Percentiles rank a stretch among this genome's conserved stretches.
Evolutionary conservation across 306 rosid genomes (phyloP).

Genomic region (Gleditsia sinensis): DNA sequence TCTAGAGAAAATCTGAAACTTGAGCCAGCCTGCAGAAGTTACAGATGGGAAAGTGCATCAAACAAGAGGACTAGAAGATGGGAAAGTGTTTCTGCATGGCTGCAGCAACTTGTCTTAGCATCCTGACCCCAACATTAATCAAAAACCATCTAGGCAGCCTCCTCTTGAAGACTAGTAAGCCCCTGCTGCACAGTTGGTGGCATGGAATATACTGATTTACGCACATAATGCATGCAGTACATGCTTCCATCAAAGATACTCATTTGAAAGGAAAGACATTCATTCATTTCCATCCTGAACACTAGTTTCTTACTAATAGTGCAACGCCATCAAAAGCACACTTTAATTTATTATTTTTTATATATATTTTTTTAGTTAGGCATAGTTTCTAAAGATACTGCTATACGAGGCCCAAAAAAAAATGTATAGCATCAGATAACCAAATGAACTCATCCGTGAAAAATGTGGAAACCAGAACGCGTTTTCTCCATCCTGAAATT

Average conservation of each 20-base stretch:
- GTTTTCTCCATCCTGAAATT: conserved; percentile 5
- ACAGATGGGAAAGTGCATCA: not conserved
- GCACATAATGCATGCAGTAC: not conserved
- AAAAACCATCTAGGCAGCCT: not conserved
- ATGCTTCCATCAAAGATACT: not conserved
- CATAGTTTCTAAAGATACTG: not conserved
- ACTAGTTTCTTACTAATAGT: not conserved
- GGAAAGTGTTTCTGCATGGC: not conserved
- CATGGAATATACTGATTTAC: too few relatives aligned
- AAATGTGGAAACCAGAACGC: not conserved
- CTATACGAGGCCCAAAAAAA: not conserved
- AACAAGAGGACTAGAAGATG: not conserved
- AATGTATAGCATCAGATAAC: not conserved
- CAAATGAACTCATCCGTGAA: not conserved
- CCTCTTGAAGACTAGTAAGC: not conserved
- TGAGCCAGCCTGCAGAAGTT: not conserved
- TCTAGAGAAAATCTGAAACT: conserved; percentile 10
- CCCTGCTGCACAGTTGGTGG: not conserved
- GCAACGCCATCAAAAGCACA: not conserved
- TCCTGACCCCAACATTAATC: not conserved
- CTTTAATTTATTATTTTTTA: too few relatives aligned
- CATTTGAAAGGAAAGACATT: not conserved
- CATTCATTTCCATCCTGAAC: not conserved
- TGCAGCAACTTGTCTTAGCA: conserved; percentile 15
- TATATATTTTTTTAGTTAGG: not conserved